phyloP scores from a whole-genome alignment of 192 early-diverging fungal genomes.

The Linnemannia elongata region DNA sequence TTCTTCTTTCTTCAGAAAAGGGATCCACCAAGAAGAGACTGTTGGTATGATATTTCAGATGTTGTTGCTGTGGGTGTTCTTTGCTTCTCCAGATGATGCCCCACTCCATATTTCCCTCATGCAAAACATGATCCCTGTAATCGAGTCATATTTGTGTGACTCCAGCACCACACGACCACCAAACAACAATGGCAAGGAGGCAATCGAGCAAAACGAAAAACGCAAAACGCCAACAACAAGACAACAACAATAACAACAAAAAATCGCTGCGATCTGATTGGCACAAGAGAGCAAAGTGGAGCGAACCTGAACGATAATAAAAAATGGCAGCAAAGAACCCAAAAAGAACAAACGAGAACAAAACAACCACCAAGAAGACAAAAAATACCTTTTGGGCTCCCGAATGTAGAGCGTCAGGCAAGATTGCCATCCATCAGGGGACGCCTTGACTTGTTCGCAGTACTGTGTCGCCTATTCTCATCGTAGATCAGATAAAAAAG shows the following conservation, averaged over 20 bases:
- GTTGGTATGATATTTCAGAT: background rate
- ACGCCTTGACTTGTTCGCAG: slow-evolving; percentile 84
- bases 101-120: background rate
- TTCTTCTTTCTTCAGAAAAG: background rate
- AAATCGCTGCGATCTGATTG: slow-evolving; percentile 37
- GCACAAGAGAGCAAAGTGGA: slow-evolving; percentile 28
- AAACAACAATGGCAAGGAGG: background rate
- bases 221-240: slow-evolving; percentile 7
- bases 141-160: background rate
- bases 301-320: background rate
- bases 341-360: background rate
- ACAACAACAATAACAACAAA: slow-evolving; percentile 2
- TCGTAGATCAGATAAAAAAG: background rate
- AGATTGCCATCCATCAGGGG: slow-evolving; percentile 87
- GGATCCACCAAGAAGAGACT: background rate
- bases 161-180: background rate
- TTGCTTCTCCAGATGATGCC: background rate
- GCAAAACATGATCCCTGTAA: background rate
- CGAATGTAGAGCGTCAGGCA: slow-evolving; percentile 85
- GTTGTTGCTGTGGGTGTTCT: background rate
- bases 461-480: slow-evolving; percentile 81
- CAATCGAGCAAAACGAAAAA: background rate
- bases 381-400: slow-evolving; percentile 74
- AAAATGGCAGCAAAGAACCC: background rate
- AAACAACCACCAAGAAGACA: slow-evolving; percentile 10